Evolutionary conservation across 164 flowering plant genomes (phyloP).

Genomic region (Malania oleifera): DNA sequence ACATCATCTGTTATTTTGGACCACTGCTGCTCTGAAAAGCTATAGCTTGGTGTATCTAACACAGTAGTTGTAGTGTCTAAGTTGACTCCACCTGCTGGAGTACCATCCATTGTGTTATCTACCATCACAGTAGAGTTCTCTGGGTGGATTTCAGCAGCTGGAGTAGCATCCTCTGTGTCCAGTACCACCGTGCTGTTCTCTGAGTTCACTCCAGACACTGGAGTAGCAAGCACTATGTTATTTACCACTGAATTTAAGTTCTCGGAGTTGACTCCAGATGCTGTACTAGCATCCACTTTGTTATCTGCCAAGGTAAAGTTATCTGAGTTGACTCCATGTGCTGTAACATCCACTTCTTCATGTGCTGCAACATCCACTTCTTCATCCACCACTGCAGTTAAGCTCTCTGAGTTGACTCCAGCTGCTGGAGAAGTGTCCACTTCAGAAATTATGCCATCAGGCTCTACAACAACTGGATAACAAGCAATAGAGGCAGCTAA

Average conservation of each 20-base stretch:
- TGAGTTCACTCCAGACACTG: not conserved
- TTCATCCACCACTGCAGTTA: constrained; percentile 12
- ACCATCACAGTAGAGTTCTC: constrained; percentile 10
- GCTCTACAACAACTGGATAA: constrained; percentile 13
- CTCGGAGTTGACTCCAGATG: not conserved
- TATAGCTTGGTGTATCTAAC: constrained; percentile 13
- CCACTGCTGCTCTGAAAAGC: constrained; percentile 15
- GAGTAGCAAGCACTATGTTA: not conserved
- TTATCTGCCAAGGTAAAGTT: not conserved
- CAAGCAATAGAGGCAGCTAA: constrained; percentile 10
- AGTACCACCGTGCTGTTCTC: no score
- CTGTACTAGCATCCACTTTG: not conserved
- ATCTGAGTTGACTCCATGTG: constrained; percentile 13
- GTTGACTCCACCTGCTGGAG: constrained; percentile 11
- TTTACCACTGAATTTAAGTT: not conserved
- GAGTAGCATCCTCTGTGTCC: constrained; percentile 12
- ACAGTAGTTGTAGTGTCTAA: constrained; percentile 6
- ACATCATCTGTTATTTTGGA: constrained; percentile 17
- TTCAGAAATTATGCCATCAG: constrained; percentile 16
- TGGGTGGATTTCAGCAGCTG: constrained; percentile 9
- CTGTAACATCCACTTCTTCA: constrained; percentile 14
- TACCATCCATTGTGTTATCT: constrained; percentile 12
- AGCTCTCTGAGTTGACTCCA: constrained; percentile 11
- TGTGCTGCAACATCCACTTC: no score
- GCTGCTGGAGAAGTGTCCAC: constrained; percentile 9